Evolutionary conservation across 306 rosid species (phyloP), one percentile per base, ranked within the genome.

Genomic region (Quercus ilex): DNA sequence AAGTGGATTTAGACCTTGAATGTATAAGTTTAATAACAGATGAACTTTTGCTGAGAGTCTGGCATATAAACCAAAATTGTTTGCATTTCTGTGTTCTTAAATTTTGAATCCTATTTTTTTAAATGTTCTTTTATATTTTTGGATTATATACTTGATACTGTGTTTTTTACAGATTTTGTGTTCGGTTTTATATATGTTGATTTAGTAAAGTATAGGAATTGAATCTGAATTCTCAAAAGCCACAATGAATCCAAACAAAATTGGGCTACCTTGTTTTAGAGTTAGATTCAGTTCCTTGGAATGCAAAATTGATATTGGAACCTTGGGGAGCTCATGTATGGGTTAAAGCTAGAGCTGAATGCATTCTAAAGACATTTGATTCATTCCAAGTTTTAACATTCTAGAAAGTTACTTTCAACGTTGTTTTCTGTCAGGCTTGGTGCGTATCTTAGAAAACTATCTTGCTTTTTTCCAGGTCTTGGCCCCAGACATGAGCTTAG

Each of bases 401-500:
- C 43, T 6, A 17, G 31, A 41, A 41, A 17, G 20, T 30, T 30
- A 30, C 70, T 64, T 64, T 30, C 21, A 3, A 26, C 33, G 18
- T 64, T 64, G 20, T 71, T 46, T 53, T 64, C 30, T 69, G 46
- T 18, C 14, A 57, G 56, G 72, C 65, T 73, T 80, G 73, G 59
- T 38, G 46, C 70, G 67, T 51, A 69, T 62, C 84, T 81, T n/a
- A 68, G 12, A 57, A 41, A 65, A 55, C 60, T 62, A 15, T 86
- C 86, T 77, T 41, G 63, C 28, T 74, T 69, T 53, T 75, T 78
- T 81, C 25, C 89, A 96, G 99, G 97, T 88, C 35, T 83, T 96
- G 87, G 80, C 92, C 62, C 96, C 97, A 59, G 98, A 93, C 8
- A 83, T 93, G 96, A 96, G 98, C 85, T 86, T 96, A 83, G 99